Conservation (phyloP, 371 early-diverging fungal genomes). For the Mucor racemosus region DNA sequence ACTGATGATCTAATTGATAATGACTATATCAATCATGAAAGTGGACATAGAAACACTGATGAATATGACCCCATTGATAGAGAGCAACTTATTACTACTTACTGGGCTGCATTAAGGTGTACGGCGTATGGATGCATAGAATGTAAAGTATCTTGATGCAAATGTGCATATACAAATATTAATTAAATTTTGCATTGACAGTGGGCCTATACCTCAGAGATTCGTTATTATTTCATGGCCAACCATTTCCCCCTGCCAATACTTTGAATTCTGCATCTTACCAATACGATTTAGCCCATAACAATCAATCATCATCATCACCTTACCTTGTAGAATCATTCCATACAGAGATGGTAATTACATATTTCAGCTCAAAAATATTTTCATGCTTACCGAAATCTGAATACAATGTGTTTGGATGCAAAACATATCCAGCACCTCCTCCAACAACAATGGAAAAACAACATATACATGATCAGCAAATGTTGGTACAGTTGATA, state of each 20-base stretch:
- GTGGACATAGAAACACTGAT: neutral
- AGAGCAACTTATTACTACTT: constrained; percentile 30
- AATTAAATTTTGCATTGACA: neutral
- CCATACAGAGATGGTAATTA: constrained; percentile 29
- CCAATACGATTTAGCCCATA: constrained; percentile 29
- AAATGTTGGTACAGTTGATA: neutral
- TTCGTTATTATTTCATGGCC: constrained; percentile 11
- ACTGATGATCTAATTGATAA: constrained; percentile 4
- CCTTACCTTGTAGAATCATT: constrained; percentile 36
- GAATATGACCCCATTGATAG: constrained; percentile 27
- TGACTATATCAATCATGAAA: neutral
- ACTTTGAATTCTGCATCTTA: constrained; percentile 31
- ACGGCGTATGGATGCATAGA: constrained; percentile 41
- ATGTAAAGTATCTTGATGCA: constrained; percentile 22
- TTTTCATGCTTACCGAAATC: constrained; percentile 30
- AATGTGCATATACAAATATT: neutral
- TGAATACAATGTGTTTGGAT: constrained; percentile 33
- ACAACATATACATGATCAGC: constrained; percentile 8
- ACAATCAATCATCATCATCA: constrained; percentile 30
- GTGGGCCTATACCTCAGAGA: constrained; percentile 31
- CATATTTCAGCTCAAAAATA: constrained; percentile 26
- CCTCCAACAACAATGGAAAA: neutral
- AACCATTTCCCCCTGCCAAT: constrained; percentile 34
- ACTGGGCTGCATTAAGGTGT: constrained; percentile 33
- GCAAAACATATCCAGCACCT: neutral